Evolutionary conservation across 2,329 filamentous ascomycete species (phyloP).

Genomic region (Tetracladium maxilliforme): DNA sequence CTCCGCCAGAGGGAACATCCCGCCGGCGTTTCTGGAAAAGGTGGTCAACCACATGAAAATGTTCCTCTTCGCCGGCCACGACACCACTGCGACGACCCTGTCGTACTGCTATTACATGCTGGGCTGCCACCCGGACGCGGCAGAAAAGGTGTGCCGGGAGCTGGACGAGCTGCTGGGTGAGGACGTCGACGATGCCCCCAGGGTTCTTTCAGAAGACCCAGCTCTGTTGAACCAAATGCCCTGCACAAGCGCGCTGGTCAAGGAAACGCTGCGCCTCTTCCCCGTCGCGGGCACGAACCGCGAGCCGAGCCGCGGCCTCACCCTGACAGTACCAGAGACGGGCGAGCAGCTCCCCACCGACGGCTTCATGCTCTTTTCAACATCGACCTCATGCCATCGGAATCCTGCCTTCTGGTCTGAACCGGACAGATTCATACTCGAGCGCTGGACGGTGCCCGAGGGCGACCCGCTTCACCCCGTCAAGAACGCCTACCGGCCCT

Average conservation of each 20-base stretch:
- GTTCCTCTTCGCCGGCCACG: conserved; percentile 11
- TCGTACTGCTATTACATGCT: conserved; percentile 3
- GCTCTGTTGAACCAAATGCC: conserved; percentile 6
- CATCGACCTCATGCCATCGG: no score
- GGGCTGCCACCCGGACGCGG: conserved; percentile 4
- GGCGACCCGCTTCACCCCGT: conserved; percentile 17
- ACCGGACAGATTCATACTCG: conserved; percentile 28
- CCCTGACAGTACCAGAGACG: no score
- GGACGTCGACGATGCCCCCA: conserved; percentile 3
- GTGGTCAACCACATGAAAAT: conserved; percentile 6
- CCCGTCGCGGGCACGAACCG: conserved; percentile 4
- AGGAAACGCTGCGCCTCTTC: conserved; percentile 8
- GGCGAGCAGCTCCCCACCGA: no score
- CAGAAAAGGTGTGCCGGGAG: conserved; percentile 7
- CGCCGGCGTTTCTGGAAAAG: no score
- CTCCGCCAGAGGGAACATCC: no score
- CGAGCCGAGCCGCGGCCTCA: no score
- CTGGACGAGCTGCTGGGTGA: conserved; percentile 8
- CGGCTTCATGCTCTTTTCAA: no score
- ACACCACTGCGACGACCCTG: conserved; percentile 8
- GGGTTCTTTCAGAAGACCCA: conserved; percentile 3
- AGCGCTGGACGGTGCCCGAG: conserved; percentile 25
- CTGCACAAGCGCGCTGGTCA: conserved; percentile 8
- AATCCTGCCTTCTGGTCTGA: conserved; percentile 24
- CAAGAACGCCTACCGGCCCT: conserved; percentile 36